These are phyloP conservation scores for Bromus sterilis DNA, from an alignment of 176 grass and related monocot species.

Conservation along the genomic window DNA sequence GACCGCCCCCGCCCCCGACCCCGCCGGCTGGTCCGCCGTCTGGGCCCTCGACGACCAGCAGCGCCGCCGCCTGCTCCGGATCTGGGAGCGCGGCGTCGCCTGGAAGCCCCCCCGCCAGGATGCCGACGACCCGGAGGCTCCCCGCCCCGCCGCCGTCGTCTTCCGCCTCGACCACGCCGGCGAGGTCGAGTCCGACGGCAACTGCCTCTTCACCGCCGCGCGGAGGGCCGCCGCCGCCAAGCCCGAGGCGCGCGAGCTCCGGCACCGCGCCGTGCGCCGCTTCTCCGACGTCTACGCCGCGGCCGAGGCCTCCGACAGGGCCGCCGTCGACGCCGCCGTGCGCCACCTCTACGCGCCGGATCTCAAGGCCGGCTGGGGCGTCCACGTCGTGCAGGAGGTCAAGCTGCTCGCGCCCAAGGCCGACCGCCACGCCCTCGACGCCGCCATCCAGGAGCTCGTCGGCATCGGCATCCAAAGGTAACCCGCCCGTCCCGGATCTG, in stretches of 20 bases:
- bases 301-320: conserved; percentile 19
- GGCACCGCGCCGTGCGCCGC: conserved; percentile 51
- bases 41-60: conserved; percentile 85
- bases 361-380: conserved; percentile 82
- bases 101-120: conserved; percentile 42
- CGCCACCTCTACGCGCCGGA: conserved; percentile 86
- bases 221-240: conserved; percentile 53
- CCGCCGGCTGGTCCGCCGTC: conserved; percentile 49
- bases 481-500: background rate
- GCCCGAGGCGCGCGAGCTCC: conserved; percentile 53
- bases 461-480: conserved; percentile 83
- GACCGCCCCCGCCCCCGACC: background rate
- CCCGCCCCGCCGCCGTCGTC: background rate
- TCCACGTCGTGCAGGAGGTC: conserved; percentile 91
- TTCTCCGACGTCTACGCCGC: conserved; percentile 49
- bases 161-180: conserved; percentile 84
- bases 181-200: conserved; percentile 85
- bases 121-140: background rate
- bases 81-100: conserved; percentile 78
- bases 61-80: conserved; percentile 63
- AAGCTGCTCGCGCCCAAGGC: conserved; percentile 77
- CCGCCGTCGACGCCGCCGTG: conserved; percentile 43
- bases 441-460: conserved; percentile 70
- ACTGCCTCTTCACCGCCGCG: conserved; percentile 87
- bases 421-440: conserved; percentile 44